These are phyloP conservation scores for Simplicillium aogashimaense DNA, from an alignment of 2,329 filamentous ascomycete species.

Conservation along the genomic window DNA sequence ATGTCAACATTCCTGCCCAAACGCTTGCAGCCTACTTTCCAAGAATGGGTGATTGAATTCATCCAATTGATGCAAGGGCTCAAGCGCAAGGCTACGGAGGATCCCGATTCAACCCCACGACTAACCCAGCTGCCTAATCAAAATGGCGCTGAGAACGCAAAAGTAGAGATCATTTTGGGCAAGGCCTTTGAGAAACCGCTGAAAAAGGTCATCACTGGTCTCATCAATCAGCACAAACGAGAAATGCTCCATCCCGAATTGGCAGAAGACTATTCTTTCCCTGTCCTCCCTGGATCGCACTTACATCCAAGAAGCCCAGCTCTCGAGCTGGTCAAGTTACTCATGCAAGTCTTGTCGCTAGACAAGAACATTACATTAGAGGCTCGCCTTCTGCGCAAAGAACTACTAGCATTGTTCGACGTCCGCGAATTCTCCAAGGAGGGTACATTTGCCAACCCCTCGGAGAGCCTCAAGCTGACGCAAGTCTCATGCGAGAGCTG, in stretches of 20 bases:
- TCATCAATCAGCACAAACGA: conserved; percentile 79
- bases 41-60: conserved; percentile 90
- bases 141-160: conserved; percentile 45
- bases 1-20: conserved; percentile 79
- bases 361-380: conserved; percentile 88
- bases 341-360: conserved; percentile 86
- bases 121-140: conserved; percentile 52
- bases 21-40: conserved; percentile 73
- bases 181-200: conserved; percentile 79
- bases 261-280: conserved; percentile 79
- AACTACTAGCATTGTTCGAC: conserved; percentile 82
- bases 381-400: conserved; percentile 77
- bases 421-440: conserved; percentile 87
- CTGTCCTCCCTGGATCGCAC: conserved; percentile 65
- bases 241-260: conserved; percentile 86
- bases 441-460: conserved; percentile 81
- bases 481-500: conserved; percentile 85
- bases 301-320: conserved; percentile 51
- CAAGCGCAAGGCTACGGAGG: conserved; percentile 56
- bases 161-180: conserved; percentile 60
- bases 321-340: conserved; percentile 81
- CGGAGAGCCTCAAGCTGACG: conserved; percentile 58
- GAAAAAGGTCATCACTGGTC: conserved; percentile 73
- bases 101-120: conserved; percentile 40
- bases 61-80: conserved; percentile 85